phyloP scores from a whole-genome alignment of 1,284 basidiomycete genomes.

The Malassezia globosa region DNA sequence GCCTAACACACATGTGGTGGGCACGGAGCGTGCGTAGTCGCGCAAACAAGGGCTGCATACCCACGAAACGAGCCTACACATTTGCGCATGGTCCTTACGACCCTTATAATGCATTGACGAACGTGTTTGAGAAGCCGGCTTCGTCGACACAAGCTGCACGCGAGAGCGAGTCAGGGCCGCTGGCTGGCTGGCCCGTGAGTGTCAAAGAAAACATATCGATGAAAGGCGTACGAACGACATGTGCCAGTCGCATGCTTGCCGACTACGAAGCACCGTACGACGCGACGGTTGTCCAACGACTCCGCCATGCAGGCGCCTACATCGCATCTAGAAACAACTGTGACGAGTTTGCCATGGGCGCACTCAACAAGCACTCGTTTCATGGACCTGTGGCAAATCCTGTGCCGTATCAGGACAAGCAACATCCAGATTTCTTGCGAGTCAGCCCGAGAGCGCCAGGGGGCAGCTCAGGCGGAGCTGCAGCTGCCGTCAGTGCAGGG shows the following conservation, averaged over 20 bases:
- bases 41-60: no score
- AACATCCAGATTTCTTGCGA: not conserved
- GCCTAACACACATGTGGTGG: no score
- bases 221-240: conserved; percentile 22
- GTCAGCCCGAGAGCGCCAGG: conserved; percentile 45
- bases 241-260: conserved; percentile 34
- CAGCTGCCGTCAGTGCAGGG: conserved; percentile 33
- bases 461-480: conserved; percentile 46
- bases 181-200: conserved; percentile 29
- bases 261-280: conserved; percentile 67
- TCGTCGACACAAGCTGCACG: not conserved
- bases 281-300: conserved; percentile 65
- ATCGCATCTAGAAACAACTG: conserved; percentile 84
- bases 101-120: conserved; percentile 24
- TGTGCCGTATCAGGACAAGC: conserved; percentile 5
- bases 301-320: conserved; percentile 59
- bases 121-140: not conserved
- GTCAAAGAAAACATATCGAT: conserved; percentile 43
- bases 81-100: conserved; percentile 18
- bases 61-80: no score
- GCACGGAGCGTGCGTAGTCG: no score
- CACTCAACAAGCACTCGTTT: conserved; percentile 27
- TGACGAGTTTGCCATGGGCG: conserved; percentile 96
- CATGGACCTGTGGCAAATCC: conserved; percentile 37
- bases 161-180: conserved; percentile 6